Base-by-base conservation (phyloP, 2,329 filamentous ascomycete species). In the Escovopsis sp. region DNA sequence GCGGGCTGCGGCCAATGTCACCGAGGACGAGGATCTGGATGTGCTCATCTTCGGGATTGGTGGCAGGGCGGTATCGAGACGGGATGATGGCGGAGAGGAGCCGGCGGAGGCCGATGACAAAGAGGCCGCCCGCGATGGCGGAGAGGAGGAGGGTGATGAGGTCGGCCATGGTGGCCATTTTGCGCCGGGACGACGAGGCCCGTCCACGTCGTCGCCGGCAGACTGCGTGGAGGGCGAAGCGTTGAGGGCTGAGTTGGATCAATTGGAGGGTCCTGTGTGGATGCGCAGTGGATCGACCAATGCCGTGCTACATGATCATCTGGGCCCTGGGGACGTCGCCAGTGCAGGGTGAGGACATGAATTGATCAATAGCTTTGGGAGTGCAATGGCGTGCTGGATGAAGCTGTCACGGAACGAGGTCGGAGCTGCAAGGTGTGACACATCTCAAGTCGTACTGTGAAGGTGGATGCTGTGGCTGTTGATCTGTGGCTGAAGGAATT, bases 1-100 rank as follows among this genome's bases (percentile, higher is more conserved):
- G 85, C 40, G 91, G 91, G 58, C 89, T 96, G 38, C 88, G 78
- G 34, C 91, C 91, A 59, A 98, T 88, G 57, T 98, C 91, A 37
- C 91, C 91, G 26, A 98, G 73, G 15, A 98, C 91, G 12, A 98
- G 72, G 41, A 98, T 77, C 61, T 94, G 86, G 36, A 89, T 57
- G 46, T 65, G 65, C 36, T 67, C 62, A 49, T 66, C 59, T 19
- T 59, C 52, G 33, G 57, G 57, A 11, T 55, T 54, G 45, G 51
- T 51, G 2, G 62, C 52, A 4, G 61, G 59, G 10, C 41, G 48
- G 45, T 66, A 61, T 12, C 60, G 56, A 15, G 54, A 59, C 7
- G 65, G 66, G 19, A 60, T 49, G 12, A 51, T 39, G 35, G 49
- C 39, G 28, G 46, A 44, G n/a, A 60, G 42, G 42, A 50, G 45